A percentile compares a stretch with the other conserved stretches of the same genome.
Conservation (phyloP, 139 green algal species). For the Chlamydomonas sphaeroides region DNA sequence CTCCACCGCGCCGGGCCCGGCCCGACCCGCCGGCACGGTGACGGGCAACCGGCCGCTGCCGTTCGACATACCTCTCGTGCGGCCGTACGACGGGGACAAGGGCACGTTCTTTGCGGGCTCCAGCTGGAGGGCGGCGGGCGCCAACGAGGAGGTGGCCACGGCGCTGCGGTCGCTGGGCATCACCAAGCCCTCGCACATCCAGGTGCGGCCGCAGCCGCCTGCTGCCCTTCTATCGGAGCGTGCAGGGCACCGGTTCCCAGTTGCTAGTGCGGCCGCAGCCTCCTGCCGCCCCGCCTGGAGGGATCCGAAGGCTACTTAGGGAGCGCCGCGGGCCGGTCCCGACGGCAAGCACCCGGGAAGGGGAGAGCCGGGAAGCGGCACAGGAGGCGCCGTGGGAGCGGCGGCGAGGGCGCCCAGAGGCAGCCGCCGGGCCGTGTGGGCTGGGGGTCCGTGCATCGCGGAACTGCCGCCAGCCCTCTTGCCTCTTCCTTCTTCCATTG, state of each 20-base stretch:
- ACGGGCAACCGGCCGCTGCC: conserved; percentile 24
- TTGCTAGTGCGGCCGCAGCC: neutral
- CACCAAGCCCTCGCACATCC: conserved; percentile 78
- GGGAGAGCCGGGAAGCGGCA: no score
- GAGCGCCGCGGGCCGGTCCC: no score
- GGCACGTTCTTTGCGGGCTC: conserved; percentile 67
- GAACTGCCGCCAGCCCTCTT: no score
- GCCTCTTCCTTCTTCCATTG: no score
- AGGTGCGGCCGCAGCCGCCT: conserved; percentile 63
- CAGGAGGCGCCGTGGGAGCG: no score
- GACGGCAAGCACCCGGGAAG: no score
- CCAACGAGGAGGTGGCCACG: conserved; percentile 53
- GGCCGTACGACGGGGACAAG: conserved; percentile 38
- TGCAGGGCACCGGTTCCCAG: no score
- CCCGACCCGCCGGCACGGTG: neutral
- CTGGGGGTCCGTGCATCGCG: no score
- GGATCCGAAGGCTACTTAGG: no score
- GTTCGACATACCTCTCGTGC: conserved; percentile 33
- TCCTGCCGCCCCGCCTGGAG: neutral
- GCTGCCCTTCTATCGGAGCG: no score
- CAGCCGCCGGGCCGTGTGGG: no score
- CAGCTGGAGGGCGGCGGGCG: conserved; percentile 57
- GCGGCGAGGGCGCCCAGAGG: no score
- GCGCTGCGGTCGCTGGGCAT: conserved; percentile 71
- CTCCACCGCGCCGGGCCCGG: neutral